Evolutionary conservation across 208 protist genomes (phyloP), one percentile per base, ranked within the genome.

Genomic region (Naegleria gruberi): DNA sequence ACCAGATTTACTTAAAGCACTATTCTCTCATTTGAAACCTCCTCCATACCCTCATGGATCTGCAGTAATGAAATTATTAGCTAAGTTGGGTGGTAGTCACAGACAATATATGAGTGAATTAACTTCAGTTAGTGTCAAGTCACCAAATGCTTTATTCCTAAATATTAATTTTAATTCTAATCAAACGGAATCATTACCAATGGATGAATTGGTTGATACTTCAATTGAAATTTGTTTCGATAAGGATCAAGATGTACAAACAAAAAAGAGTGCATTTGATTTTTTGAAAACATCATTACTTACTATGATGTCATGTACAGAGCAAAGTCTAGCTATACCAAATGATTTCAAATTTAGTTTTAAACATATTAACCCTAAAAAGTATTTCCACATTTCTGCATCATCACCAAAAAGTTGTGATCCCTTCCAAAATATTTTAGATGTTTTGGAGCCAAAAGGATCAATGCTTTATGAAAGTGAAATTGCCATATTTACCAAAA

Each of bases 21-120:
- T 91, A 44, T 91, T 57, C 26, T 34, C n/a, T 46, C 90, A 91
- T 89, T 81, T 91, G 23, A 77, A 46, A 84, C 81, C 82, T 7
- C 26, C 17, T 23, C 88, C 47, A 30, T 41, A 90, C 41, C n/a
- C 42, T 26, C 19, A 82, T 85, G 81, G 88, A 43, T 12, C 12
- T 8, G 40, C 65, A 23, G 37, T 34, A 37, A 89, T 91, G 77
- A 51, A 40, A 42, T 89, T 91, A 37, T 7, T 91, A 37, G 90
- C 82, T n/a, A 91, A 91, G 30, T 74, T 91, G 10, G 90, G 90
- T 43, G 90, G 82, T 17, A 44, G 19, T 1, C 89, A 91, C 42
- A 4, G 90, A 37, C 40, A 89, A 30, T 87, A 82, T 55, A 34
- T 91, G 34, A 83, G 7, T 77, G 65, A 77, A 77, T 37, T 77